Base-by-base conservation (phyloP, 169 alveolate genomes). In the Amoebophrya sp. region DNA sequence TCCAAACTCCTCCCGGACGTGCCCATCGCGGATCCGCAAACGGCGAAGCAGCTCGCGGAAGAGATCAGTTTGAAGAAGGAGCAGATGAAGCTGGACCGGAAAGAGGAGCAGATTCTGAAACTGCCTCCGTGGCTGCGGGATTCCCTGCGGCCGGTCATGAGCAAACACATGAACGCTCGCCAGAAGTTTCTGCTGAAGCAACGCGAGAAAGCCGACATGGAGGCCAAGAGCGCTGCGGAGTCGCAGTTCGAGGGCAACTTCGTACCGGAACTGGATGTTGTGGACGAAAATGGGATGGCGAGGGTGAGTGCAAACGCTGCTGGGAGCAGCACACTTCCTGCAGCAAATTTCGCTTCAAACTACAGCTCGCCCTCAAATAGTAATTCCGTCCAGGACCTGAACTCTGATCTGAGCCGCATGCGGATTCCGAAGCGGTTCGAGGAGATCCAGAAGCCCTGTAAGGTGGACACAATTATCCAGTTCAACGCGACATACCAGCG, bases 111-210 rank as follows among this genome's bases (percentile, higher is more conserved):
- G 18, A 18, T 66, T 25, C 18, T 66, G 83, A 66, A 66, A 66
- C 83, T 66, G 7, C 83, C 83, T 0, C 83, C 83, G 7, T 66
- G 83, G 83, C 83, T 66, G 83, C 29, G 83, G 83, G 83, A 66
- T 25, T 66, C 83, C 10, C 29, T 66, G 32, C 83, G 83, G 10
- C 83, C 83, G 35, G 83, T 66, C 32, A 25, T 66, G 35, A 7
- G 32, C 35, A 66, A 66, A 25, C 83, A 66, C 35, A 66, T 66
- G 83, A 12, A 2, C 35, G 83, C 83, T 3, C 29, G 83, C 32
- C 83, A 66, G 83, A 66, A 66, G 83, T 66, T 66, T 25, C 32
- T 66, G 39, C 32, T 66, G 39, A 66, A n/a, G 18, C 83, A 66
- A 25, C 29, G 83, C 29, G 83, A 66, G 18, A 66, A 66, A 25